These are phyloP conservation scores for Amesomyces nigricolor DNA, from an alignment of 2,329 filamentous ascomycete species.

Conservation along the genomic window DNA sequence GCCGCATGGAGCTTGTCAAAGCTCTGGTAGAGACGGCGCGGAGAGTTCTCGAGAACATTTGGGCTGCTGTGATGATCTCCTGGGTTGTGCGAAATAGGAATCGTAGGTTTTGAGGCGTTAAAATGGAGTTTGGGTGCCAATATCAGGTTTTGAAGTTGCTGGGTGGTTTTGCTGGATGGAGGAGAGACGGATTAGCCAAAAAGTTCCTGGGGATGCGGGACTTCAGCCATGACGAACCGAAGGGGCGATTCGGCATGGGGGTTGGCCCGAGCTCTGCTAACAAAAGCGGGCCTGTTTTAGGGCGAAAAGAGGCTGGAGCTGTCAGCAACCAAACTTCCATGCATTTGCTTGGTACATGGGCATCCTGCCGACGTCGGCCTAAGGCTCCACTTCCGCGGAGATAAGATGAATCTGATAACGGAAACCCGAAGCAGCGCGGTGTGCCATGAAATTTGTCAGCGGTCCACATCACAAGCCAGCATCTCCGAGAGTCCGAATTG, in stretches of 20 bases:
- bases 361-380: conserved; percentile 26
- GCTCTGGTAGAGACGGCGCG: conserved; percentile 40
- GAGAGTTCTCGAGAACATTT: conserved; percentile 45
- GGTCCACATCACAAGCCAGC: too few relatives aligned
- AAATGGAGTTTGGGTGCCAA: conserved; percentile 5
- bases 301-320: not conserved
- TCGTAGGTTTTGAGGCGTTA: not conserved
- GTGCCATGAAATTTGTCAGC: not conserved
- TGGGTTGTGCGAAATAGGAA: not conserved
- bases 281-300: conserved; percentile 9
- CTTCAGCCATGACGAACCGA: conserved; percentile 24
- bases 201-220: conserved; percentile 25
- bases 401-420: conserved; percentile 29
- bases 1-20: conserved; percentile 36
- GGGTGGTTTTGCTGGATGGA: conserved; percentile 3
- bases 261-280: conserved; percentile 20
- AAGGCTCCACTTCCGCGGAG: conserved; percentile 21
- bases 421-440: conserved; percentile 1
- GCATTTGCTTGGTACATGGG: conserved; percentile 3
- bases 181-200: conserved; percentile 11
- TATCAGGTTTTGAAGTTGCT: conserved; percentile 9
- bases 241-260: conserved; percentile 22
- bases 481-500: too few relatives aligned
- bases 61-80: conserved; percentile 16
- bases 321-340: conserved; percentile 11